Evolutionary conservation across 495 filamentous ascomycete genomes (phyloP).

Genomic region (Lepraria neglecta): DNA sequence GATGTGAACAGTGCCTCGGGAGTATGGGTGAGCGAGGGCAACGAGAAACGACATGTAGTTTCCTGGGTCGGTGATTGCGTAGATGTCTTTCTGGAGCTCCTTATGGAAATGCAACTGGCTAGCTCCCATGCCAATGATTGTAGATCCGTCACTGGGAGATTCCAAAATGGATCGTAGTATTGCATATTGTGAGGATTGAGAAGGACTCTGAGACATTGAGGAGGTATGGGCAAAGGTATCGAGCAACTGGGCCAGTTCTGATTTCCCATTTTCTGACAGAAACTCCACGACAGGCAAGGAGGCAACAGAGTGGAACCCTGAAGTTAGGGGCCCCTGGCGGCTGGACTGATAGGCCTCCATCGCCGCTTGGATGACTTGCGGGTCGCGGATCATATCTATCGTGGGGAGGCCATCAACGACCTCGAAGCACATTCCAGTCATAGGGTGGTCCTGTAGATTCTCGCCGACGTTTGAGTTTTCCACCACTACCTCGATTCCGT

Average conservation of each 20-base stretch:
- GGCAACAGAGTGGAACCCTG: slow-evolving; percentile 23
- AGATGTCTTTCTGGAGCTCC: not conserved
- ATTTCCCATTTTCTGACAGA: slow-evolving; percentile 17
- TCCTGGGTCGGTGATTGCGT: not conserved
- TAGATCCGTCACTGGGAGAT: not conserved
- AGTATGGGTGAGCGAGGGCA: slow-evolving; percentile 25
- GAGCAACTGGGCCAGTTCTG: not conserved
- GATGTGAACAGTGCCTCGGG: slow-evolving; percentile 26
- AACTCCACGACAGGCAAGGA: slow-evolving; percentile 20
- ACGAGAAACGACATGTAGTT: not conserved
- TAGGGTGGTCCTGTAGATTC: slow-evolving; percentile 45
- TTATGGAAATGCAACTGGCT: not conserved
- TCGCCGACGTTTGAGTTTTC: slow-evolving; percentile 43
- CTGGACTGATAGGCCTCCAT: slow-evolving; percentile 15
- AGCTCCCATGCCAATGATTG: not conserved
- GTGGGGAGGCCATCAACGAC: slow-evolving; percentile 16
- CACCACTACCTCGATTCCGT: slow-evolving; percentile 39
- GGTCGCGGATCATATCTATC: slow-evolving; percentile 12
- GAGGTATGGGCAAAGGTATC: not conserved
- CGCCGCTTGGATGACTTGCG: not conserved
- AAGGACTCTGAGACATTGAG: not conserved
- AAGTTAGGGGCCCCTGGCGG: slow-evolving; percentile 15
- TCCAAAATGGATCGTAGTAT: not conserved
- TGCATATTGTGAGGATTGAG: slow-evolving; percentile 8
- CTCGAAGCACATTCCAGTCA: slow-evolving; percentile 22